Evolutionary conservation across 1,139 yeast genomes (phyloP), one percentile per base, ranked within the genome.

Genomic region (Zygoascus meyerae): DNA sequence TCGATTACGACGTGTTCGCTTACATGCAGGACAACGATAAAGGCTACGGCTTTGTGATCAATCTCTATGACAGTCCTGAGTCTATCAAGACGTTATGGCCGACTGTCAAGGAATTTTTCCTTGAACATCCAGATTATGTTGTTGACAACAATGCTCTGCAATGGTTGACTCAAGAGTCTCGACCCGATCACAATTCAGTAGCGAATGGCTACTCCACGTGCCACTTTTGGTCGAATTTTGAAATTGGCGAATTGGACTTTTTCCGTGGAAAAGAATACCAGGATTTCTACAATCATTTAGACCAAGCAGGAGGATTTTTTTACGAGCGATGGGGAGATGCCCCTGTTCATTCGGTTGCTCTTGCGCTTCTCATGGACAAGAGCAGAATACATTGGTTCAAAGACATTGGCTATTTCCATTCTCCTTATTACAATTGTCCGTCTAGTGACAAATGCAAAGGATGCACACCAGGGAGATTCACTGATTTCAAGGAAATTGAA

Each of bases 261-360:
- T 85, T 73, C 67, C 68, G 95, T 38, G 67, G 75, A 16, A 79
- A 82, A 51, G 78, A 85, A 1, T 86, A 86, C 62, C 67, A 70
- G 36, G 68, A 70, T 15, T 86, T 86, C 81, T 78, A 82, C 53
- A 71, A 82, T 42, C 67, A 73, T 59, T 68, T 86, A 36, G 95
- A 86, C 53, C 55, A 71, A 3, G 66, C 80, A 0, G 95, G 95
- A 11, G 89, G 89, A 3, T 86, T 86, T 59, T 86, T 84, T 61
- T 86, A 86, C 58, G 95, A 86, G 63, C 67, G 95, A 49, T 86
- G 95, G 95, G 95, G 95, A 1, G 95, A 86, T 65, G 95, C 95
- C 0, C 95, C 95, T 0, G 90, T 86, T 1, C 95, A 84, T 62
- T 78, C 89, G 1, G 63, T 86, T 40, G 95, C 90, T 0, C 67